phyloP scores from a whole-genome alignment of 2,329 filamentous ascomycete species.

The Alternaria postmessia region DNA sequence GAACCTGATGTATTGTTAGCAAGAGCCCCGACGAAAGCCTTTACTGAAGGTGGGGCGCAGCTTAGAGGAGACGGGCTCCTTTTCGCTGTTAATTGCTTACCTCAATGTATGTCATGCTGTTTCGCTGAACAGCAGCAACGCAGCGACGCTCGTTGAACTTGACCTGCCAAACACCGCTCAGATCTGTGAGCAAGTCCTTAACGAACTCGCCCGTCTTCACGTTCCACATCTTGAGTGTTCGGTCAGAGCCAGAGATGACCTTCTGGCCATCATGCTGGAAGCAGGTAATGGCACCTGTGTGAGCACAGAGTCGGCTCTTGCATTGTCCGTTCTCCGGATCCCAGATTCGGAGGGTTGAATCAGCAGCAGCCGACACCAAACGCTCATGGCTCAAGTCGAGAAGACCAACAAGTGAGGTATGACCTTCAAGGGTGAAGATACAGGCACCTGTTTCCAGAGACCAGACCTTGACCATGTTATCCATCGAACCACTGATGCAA shows the following conservation, averaged over 20 bases:
- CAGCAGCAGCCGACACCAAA: constrained; percentile 92
- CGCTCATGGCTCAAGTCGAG: constrained; percentile 88
- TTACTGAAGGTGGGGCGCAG: no score
- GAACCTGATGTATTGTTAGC: constrained; percentile 69
- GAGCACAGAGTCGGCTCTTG: constrained; percentile 87
- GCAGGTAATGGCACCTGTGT: constrained; percentile 97
- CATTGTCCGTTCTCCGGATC: constrained; percentile 92
- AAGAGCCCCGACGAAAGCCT: no score
- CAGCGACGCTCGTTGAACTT: constrained; percentile 96
- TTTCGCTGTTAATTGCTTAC: constrained; percentile 49
- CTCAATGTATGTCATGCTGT: constrained; percentile 93
- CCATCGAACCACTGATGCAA: constrained; percentile 98
- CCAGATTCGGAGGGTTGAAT: constrained; percentile 96
- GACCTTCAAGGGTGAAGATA: constrained; percentile 89
- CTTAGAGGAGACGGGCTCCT: background rate
- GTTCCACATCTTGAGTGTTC: constrained; percentile 99
- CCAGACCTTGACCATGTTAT: constrained; percentile 98
- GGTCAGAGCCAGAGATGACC: constrained; percentile 94
- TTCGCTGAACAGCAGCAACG: constrained; percentile 93
- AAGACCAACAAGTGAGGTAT: constrained; percentile 89
- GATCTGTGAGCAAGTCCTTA: constrained; percentile 88
- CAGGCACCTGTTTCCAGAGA: constrained; percentile 85
- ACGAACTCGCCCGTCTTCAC: constrained; percentile 90
- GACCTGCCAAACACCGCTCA: constrained; percentile 99
- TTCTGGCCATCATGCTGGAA: constrained; percentile 98